Evolutionary conservation across 768 basidiomycete genomes (phyloP), one percentile per base, ranked within the genome.

Genomic region (Steccherinum ochraceum): DNA sequence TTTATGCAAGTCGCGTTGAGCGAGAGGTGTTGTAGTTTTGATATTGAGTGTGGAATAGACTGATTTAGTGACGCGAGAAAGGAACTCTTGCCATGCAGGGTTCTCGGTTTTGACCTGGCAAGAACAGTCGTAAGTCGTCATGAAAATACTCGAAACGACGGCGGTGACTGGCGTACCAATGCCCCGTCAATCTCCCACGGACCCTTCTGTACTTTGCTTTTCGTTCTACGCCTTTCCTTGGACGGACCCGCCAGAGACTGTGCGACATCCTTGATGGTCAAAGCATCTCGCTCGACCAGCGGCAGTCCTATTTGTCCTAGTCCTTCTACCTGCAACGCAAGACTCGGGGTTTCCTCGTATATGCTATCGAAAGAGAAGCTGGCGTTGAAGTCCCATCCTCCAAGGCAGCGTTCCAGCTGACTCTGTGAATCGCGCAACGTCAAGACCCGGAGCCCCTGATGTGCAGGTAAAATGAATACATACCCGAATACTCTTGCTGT

Each of bases 161-260:
- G n/a, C 18, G 11, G 21, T n/a, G 13, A 26, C 2, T 41, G n/a
- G 53, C 44, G 7, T 25, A 63, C 64, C 45, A 62, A 56, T 0
- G 51, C 54, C 0, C 72, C 69, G 46, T 75, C 72, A 40, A 79
- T 72, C 55, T 79, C 76, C 75, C 75, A 79, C 2, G 74, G 76
- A 64, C 78, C 70, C 12, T 76, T 61, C 5, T 77, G 73, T 1
- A 63, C 55, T 39, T 62, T 75, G 52, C 77, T 69, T 1, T 76
- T 65, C 10, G 75, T 53, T 0, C 72, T 77, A 7, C 66, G 59
- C 26, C 70, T 66, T 16, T 72, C 74, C 47, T 71, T 67, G 1
- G 75, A 76, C 35, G n/a, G n/a, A n/a, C 70, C 78, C 0, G 75
- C 73, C 2, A 77, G 72, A 55, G 71, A 71, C 4, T 55, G 51